Evolutionary conservation across 2,329 filamentous ascomycete genomes (phyloP), one percentile per base, ranked within the genome.

Genomic region (Fusarium brachygibbosum): DNA sequence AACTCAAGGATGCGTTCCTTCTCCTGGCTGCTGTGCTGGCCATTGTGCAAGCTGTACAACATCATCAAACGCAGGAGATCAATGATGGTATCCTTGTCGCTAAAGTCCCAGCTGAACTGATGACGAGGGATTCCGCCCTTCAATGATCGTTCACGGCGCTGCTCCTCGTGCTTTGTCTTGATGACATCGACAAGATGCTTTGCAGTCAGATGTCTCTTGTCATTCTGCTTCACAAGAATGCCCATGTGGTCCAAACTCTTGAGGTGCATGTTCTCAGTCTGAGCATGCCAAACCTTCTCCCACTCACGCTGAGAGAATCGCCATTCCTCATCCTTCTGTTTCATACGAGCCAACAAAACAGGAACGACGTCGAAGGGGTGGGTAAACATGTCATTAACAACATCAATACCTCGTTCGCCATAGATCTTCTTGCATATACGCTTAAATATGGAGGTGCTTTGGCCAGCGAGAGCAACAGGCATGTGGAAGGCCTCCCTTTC

Each of bases 391-490:
- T 97, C 91, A 51, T 91, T 90, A 57, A 97, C 93, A 46, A 98
- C 94, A 54, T 93, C 90, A 41, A 90, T 89, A 16, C 96, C 96
- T 68, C 90, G 90, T 46, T 97, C 93, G 19, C 94, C 94, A 72
- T 99, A 99, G 14, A 99, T 91, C 82, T 99, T 99, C 87, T 97
- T 98, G 75, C 98, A 91, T 21, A 98, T 93, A 5, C 96, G 92
- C 82, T 97, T 96, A 81, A 98, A 98, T 75, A 99, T 98, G 1
- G 95, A 96, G 68, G 96, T 94, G 80, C 94, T 98, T 75, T 97
- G 94, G 1, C 96, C 95, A 62, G 94, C 94, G 42, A 98, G 88
- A 12, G 93, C 93, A 17, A 88, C 86, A 1, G 93, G 93, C 79
- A 99, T 90, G 64, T 90, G 87, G 80, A 97, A 98, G 11, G 83